Conservation (phyloP, 768 basidiomycete genomes). For the Suillus occidentalis region DNA sequence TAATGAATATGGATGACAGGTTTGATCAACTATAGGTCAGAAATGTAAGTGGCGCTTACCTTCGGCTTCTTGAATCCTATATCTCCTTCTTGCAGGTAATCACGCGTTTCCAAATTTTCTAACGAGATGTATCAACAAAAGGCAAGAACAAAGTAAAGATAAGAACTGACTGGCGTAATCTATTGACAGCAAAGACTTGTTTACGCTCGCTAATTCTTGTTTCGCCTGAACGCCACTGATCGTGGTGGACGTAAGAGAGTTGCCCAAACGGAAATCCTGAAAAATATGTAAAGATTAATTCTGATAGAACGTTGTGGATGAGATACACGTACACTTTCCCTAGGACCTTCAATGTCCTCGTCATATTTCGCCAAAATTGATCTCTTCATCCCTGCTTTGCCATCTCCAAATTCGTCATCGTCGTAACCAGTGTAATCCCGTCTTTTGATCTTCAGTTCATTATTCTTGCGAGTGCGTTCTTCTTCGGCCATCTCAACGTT, state of each 20-base stretch:
- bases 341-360: constrained; percentile 77
- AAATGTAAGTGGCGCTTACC: constrained; percentile 38
- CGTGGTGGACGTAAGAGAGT: constrained; percentile 43
- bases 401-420: constrained; percentile 87
- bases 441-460: constrained; percentile 85
- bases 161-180: constrained; percentile 81
- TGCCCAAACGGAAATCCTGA: constrained; percentile 88
- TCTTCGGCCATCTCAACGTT: constrained; percentile 94
- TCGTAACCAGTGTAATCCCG: constrained; percentile 94
- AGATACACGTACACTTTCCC: constrained; percentile 55
- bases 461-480: constrained; percentile 74
- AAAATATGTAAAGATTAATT: constrained; percentile 11
- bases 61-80: constrained; percentile 95
- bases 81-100: constrained; percentile 91
- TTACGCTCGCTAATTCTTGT: constrained; percentile 59
- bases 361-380: constrained; percentile 92
- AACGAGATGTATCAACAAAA: constrained; percentile 1
- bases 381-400: constrained; percentile 75
- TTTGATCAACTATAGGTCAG: constrained; percentile 3
- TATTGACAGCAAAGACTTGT: constrained; percentile 79
- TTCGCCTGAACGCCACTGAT: constrained; percentile 41
- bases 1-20: constrained; percentile 28
- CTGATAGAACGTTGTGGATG: constrained; percentile 3
- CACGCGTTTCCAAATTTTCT: constrained; percentile 87
- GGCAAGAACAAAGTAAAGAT: constrained; percentile 1